Evolutionary conservation across 805 yeast species (phyloP).

Genomic region (Hanseniaspora lachancei): DNA sequence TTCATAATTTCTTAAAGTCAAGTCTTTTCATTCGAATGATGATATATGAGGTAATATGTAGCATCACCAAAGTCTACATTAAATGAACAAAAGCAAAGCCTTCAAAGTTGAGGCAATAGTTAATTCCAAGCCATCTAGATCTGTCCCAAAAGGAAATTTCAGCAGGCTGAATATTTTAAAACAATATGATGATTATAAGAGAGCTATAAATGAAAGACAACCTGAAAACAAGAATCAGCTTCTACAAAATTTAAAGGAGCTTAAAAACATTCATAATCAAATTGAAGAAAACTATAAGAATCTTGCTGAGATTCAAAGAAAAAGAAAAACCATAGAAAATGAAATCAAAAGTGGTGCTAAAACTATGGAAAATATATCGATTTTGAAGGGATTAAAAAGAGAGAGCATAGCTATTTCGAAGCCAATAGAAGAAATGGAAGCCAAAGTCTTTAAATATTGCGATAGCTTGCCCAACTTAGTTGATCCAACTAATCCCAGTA

Average conservation of each 20-base stretch:
- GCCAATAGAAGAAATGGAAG: conserved; percentile 24
- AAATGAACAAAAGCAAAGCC: neutral
- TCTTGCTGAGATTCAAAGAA: conserved; percentile 23
- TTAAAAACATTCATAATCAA: conserved; percentile 23
- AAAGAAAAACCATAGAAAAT: conserved; percentile 23
- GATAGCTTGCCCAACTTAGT: conserved; percentile 53
- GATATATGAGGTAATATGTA: no score
- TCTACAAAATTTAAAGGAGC: conserved; percentile 19
- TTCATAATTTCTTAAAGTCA: neutral
- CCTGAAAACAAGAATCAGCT: conserved; percentile 19
- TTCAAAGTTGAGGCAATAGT: neutral
- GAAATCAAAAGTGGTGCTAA: conserved; percentile 20
- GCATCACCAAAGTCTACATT: neutral
- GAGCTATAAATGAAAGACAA: conserved; percentile 23
- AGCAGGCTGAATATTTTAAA: conserved; percentile 20
- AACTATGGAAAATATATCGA: conserved; percentile 14
- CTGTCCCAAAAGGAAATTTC: conserved; percentile 19
- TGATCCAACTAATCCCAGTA: conserved; percentile 34
- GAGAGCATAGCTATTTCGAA: conserved; percentile 19
- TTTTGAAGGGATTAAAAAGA: conserved; percentile 20
- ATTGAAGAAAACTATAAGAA: conserved; percentile 18
- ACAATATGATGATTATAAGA: conserved; percentile 16
- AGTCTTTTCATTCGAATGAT: no score
- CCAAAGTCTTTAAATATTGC: conserved; percentile 29
- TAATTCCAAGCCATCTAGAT: conserved; percentile 1